Evolutionary conservation across 331 rosid genomes (phyloP).

Genomic region (Quercus lobata): DNA sequence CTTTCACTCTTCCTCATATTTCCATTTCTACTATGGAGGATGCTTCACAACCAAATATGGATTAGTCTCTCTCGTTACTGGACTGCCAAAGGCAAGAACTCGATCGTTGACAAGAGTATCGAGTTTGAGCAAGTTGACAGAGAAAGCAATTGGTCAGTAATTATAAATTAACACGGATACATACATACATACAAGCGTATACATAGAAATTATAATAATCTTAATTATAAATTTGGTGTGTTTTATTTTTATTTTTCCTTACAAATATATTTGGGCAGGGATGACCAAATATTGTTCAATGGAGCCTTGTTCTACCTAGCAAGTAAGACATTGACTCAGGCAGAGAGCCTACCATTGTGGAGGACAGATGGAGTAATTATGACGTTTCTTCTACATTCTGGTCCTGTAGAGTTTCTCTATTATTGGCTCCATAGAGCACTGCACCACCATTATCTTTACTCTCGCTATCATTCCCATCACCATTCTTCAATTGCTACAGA

Average conservation of each 20-base stretch:
- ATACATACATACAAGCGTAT: background rate
- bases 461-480: conserved; percentile 86
- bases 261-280: conserved; percentile 37
- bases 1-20: conserved; percentile 7
- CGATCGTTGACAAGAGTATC: conserved; percentile 43
- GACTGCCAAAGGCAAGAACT: conserved; percentile 32
- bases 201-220: background rate
- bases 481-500: conserved; percentile 82
- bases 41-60: conserved; percentile 56
- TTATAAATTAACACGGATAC: background rate
- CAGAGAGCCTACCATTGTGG: conserved; percentile 42
- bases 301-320: conserved; percentile 28
- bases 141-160: conserved; percentile 42
- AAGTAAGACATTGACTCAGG: background rate
- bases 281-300: conserved; percentile 71
- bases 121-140: conserved; percentile 60
- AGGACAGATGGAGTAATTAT: conserved; percentile 50
- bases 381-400: conserved; percentile 50
- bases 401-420: conserved; percentile 70
- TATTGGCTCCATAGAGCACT: conserved; percentile 91
- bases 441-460: conserved; percentile 88
- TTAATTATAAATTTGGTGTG: background rate
- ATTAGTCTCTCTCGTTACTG: conserved; percentile 48
- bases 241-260: background rate
- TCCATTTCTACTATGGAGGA: conserved; percentile 31